These are phyloP conservation scores for Penicillium brasilianum DNA, from an alignment of 2,329 filamentous ascomycete species.

Conservation along the genomic window DNA sequence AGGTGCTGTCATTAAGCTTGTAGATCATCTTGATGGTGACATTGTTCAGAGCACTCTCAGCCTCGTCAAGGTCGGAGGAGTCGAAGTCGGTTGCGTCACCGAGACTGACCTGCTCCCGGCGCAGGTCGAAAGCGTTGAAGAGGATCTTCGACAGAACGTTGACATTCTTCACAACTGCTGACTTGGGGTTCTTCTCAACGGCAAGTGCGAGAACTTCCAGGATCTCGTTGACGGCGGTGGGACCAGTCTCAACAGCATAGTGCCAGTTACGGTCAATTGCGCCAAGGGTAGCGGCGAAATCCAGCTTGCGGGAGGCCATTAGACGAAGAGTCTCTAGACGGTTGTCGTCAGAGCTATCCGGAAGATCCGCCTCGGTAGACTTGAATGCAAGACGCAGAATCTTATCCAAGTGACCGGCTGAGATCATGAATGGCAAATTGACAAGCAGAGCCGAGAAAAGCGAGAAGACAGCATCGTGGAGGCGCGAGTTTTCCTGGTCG, in stretches of 20 bases:
- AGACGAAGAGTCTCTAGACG: slow-evolving; percentile 73
- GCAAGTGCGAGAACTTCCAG: slow-evolving; percentile 71
- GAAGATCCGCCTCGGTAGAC: slow-evolving; percentile 68
- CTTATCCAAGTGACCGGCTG: slow-evolving; percentile 72
- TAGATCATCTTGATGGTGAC: slow-evolving; percentile 87
- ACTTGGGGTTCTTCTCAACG: slow-evolving; percentile 79
- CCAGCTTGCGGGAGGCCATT: slow-evolving; percentile 72
- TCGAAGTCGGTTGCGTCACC: slow-evolving; percentile 48
- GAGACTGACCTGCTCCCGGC: slow-evolving; percentile 45
- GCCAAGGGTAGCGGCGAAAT: slow-evolving; percentile 76
- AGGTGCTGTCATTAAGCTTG: slow-evolving; percentile 92
- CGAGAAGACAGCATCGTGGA: slow-evolving; percentile 83
- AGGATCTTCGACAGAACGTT: slow-evolving; percentile 67
- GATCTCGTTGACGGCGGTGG: slow-evolving; percentile 69
- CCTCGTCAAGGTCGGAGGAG: slow-evolving; percentile 54
- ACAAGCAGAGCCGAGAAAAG: slow-evolving; percentile 80
- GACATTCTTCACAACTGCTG: slow-evolving; percentile 76
- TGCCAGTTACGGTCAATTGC: slow-evolving; percentile 75
- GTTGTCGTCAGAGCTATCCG: slow-evolving; percentile 66
- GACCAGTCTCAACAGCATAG: slow-evolving; percentile 65
- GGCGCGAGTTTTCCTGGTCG: slow-evolving; percentile 60
- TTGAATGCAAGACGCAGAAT: slow-evolving; percentile 74
- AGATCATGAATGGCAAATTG: slow-evolving; percentile 88
- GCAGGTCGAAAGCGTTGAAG: slow-evolving; percentile 58
- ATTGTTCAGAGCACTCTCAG: slow-evolving; percentile 71